Percentiles rank a stretch among this genome's conserved stretches.
Evolutionary conservation across 129 eudicot genomes (phyloP).

Genomic region (Pittosporum tobira): DNA sequence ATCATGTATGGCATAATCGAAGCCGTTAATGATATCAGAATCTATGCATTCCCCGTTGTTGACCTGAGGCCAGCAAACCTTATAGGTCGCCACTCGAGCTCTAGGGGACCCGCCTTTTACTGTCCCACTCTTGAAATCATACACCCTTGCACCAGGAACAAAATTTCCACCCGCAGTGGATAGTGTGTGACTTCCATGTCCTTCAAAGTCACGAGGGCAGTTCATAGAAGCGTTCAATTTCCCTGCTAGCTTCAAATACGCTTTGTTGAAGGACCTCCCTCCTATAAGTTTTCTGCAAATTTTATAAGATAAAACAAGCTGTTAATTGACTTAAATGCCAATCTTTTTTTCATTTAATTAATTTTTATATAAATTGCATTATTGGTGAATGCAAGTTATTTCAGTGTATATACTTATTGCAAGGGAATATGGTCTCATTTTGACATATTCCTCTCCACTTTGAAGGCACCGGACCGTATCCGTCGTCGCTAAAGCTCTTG

Average conservation of each 20-base stretch:
- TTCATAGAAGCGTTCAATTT: background rate
- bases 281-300: conserved; percentile 89
- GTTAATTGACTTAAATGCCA: no score
- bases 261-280: conserved; percentile 71
- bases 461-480: conserved; percentile 14
- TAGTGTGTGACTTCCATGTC: conserved; percentile 83
- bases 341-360: no score
- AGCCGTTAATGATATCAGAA: conserved; percentile 58
- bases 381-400: no score
- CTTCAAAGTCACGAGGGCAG: conserved; percentile 49
- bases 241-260: conserved; percentile 20
- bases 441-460: conserved; percentile 81
- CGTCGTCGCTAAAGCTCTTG: conserved; percentile 18
- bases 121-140: conserved; percentile 37
- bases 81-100: conserved; percentile 85
- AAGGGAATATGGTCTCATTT: conserved; percentile 30
- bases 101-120: conserved; percentile 84
- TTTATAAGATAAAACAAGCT: no score
- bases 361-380: no score
- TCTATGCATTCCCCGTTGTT: conserved; percentile 27
- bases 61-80: conserved; percentile 57
- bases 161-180: conserved; percentile 88
- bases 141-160: conserved; percentile 42
- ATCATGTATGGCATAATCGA: conserved; percentile 64
- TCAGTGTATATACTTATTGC: conserved; percentile 95